Conservation (phyloP, 306 rosid genomes). For the Senna siamea region DNA sequence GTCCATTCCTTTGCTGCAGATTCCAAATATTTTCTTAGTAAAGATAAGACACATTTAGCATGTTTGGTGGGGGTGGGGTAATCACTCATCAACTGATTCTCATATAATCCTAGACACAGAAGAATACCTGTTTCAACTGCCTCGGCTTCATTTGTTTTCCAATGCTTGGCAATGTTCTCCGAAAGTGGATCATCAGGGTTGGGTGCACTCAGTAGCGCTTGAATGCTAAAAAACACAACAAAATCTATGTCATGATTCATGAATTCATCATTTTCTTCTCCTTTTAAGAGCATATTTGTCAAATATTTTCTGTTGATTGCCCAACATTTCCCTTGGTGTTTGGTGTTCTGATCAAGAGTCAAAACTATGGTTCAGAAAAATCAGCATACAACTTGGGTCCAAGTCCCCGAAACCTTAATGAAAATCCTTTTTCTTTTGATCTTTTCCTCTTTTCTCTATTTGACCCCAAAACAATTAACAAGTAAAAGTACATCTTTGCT, state of each 20-base stretch:
- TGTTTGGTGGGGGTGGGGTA: too few species aligned
- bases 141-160: constrained; percentile 90
- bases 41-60: not conserved
- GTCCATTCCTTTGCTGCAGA: constrained; percentile 91
- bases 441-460: not conserved
- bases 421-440: not conserved
- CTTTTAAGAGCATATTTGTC: too few species aligned
- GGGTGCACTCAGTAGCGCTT: constrained; percentile 97
- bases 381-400: constrained; percentile 2
- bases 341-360: not conserved
- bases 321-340: too few species aligned
- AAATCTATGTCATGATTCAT: too few species aligned
- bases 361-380: constrained; percentile 1
- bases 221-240: constrained; percentile 59
- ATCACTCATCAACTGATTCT: not conserved
- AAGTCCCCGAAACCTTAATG: not conserved
- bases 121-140: constrained; percentile 93
- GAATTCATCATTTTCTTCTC: too few species aligned
- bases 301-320: not conserved
- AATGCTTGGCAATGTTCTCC: constrained; percentile 95
- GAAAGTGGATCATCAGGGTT: constrained; percentile 98
- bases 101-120: constrained; percentile 2
- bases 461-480: not conserved
- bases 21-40: constrained; percentile 12
- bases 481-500: not conserved